These are phyloP conservation scores for Aspergillus brunneoviolaceus DNA, from an alignment of 2,329 filamentous ascomycete species.

Conservation along the genomic window DNA sequence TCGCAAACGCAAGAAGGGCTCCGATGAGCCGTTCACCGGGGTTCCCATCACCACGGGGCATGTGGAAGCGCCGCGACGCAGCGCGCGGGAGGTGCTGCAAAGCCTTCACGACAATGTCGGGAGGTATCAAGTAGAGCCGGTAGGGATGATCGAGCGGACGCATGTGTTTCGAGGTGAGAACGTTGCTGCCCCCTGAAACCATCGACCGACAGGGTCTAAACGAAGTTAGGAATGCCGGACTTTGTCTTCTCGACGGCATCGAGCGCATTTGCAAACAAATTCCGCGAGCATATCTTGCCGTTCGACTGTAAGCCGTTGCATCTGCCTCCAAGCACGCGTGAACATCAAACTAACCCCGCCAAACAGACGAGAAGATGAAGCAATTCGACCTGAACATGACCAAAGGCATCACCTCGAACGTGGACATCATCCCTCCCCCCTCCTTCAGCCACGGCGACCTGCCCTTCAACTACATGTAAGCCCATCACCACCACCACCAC, in stretches of 20 bases:
- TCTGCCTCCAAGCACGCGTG: too few species aligned
- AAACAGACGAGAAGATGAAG: conserved; percentile 56
- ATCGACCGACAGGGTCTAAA: background rate
- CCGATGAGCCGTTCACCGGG: conserved; percentile 62
- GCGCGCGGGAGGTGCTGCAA: conserved; percentile 28
- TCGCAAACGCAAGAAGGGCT: conserved; percentile 79
- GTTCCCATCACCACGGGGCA: conserved; percentile 35
- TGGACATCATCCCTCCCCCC: conserved; percentile 76
- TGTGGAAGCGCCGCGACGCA: conserved; percentile 20
- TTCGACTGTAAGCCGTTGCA: conserved; percentile 60
- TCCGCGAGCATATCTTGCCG: conserved; percentile 69
- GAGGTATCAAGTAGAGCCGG: conserved; percentile 65
- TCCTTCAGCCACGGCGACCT: conserved; percentile 72
- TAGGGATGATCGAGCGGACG: conserved; percentile 73
- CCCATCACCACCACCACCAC: background rate
- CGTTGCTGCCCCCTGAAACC: background rate
- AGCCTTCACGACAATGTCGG: conserved; percentile 69
- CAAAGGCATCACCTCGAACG: conserved; percentile 58
- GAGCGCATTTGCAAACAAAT: conserved; percentile 67
- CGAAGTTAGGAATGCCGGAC: conserved; percentile 65
- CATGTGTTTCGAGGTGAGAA: conserved; percentile 74
- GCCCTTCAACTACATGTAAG: conserved; percentile 64
- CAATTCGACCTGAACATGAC: conserved; percentile 67
- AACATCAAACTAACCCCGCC: background rate
- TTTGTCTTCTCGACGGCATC: conserved; percentile 75